Evolutionary conservation across 441 rosid genomes (phyloP).

Genomic region (Eutrema salsugineum): DNA sequence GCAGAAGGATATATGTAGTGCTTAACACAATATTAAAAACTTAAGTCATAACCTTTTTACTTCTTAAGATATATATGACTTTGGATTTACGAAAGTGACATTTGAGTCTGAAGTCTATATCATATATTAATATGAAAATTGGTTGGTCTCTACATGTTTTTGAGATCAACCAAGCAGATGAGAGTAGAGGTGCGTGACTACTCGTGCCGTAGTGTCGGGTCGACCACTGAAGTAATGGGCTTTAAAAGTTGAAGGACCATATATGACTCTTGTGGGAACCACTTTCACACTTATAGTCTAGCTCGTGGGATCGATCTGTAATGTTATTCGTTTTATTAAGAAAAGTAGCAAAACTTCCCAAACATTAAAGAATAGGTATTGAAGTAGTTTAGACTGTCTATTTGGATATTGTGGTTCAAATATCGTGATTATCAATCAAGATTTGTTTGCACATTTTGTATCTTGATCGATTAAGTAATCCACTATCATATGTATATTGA

Average conservation of each 20-base stretch:
- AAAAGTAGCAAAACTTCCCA: background rate
- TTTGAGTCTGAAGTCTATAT: slow-evolving; percentile 12
- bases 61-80: slow-evolving; percentile 2
- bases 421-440: too few species aligned
- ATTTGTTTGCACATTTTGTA: too few species aligned
- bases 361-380: background rate
- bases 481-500: background rate
- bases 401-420: too few species aligned
- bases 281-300: slow-evolving; percentile 4
- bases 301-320: slow-evolving; percentile 14
- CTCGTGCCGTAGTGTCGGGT: slow-evolving; percentile 34
- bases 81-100: slow-evolving; percentile 16
- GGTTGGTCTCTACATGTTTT: slow-evolving; percentile 14
- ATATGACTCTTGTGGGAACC: slow-evolving; percentile 20
- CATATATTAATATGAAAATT: slow-evolving; percentile 2
- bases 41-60: background rate
- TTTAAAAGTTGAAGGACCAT: slow-evolving; percentile 27
- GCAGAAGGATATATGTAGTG: slow-evolving; percentile 1
- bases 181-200: slow-evolving; percentile 30
- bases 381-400: too few species aligned
- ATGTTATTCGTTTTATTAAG: background rate
- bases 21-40: background rate
- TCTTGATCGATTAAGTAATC: too few species aligned
- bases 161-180: slow-evolving; percentile 10
- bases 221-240: slow-evolving; percentile 34